Evolutionary conservation across 257 asterid genomes (phyloP).

Genomic region (Ehretia macrophylla): DNA sequence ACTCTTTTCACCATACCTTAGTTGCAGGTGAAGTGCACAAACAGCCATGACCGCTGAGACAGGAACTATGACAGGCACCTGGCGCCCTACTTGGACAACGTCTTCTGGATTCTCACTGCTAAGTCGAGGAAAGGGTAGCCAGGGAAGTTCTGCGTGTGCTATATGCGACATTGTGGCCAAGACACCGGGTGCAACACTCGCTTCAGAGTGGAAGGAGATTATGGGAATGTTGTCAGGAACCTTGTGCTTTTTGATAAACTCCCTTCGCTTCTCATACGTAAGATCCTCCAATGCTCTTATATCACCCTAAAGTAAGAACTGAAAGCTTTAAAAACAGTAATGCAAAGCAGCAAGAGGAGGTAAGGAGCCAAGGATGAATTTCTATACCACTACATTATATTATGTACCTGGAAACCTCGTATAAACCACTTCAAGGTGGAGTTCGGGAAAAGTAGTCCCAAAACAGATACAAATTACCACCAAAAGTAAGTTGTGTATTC

Average conservation of each 20-base stretch:
- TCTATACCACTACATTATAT: too few species aligned
- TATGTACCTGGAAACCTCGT: too few species aligned
- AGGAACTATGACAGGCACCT: slow-evolving; percentile 77
- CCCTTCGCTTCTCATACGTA: slow-evolving; percentile 74
- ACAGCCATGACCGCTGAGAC: slow-evolving; percentile 75
- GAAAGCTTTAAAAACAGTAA: background rate
- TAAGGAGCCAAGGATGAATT: too few species aligned
- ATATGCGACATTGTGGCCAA: slow-evolving; percentile 73
- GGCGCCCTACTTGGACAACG: slow-evolving; percentile 33
- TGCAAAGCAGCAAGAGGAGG: too few species aligned
- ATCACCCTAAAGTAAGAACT: slow-evolving; percentile 66
- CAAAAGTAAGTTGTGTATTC: background rate
- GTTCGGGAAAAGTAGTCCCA: too few species aligned
- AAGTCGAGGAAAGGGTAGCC: slow-evolving; percentile 46
- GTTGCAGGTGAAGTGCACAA: slow-evolving; percentile 65
- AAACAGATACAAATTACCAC: too few species aligned
- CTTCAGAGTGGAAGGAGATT: slow-evolving; percentile 82
- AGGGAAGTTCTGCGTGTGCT: slow-evolving; percentile 83
- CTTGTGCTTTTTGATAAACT: slow-evolving; percentile 58
- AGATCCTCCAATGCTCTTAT: slow-evolving; percentile 84
- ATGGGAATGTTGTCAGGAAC: slow-evolving; percentile 73
- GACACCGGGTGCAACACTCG: slow-evolving; percentile 58
- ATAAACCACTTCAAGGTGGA: too few species aligned
- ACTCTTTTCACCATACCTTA: slow-evolving; percentile 90
- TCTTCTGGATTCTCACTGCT: slow-evolving; percentile 33